A percentile compares a stretch with the other conserved stretches of the same genome.
These are phyloP conservation scores for Rehmannia glutinosa DNA, from an alignment of 257 asterid species.

Conservation along the genomic window DNA sequence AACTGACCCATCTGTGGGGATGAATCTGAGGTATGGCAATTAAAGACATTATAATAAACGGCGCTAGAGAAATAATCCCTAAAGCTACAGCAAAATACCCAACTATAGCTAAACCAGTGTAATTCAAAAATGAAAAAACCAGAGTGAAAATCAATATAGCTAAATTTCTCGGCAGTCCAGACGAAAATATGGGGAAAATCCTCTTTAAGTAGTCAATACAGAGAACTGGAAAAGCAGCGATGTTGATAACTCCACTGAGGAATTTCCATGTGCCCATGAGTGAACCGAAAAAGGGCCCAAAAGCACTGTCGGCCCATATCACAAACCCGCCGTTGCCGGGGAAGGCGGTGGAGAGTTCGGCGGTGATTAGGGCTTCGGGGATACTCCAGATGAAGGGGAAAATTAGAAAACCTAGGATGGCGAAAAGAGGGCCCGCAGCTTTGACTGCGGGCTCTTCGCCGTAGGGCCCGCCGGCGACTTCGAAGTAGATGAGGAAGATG, in stretches of 20 bases:
- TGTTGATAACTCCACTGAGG: slow-evolving; percentile 70
- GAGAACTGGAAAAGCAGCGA: slow-evolving; percentile 71
- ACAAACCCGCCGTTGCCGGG: slow-evolving; percentile 91
- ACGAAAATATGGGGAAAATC: slow-evolving; percentile 49
- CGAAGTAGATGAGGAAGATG: slow-evolving; percentile 78
- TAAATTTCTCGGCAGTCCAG: slow-evolving; percentile 36
- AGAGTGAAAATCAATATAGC: slow-evolving; percentile 48
- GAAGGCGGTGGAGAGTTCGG: slow-evolving; percentile 73
- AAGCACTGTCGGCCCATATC: slow-evolving; percentile 78
- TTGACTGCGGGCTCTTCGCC: slow-evolving; percentile 88
- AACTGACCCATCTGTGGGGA: slow-evolving; percentile 54
- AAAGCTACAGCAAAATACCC: slow-evolving; percentile 57
- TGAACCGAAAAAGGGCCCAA: slow-evolving; percentile 80
- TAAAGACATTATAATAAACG: slow-evolving; percentile 51
- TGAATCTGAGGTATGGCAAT: slow-evolving; percentile 65
- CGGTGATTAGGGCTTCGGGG: slow-evolving; percentile 83
- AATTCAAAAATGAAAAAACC: slow-evolving; percentile 39
- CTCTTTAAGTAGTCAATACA: slow-evolving; percentile 52
- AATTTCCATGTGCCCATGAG: slow-evolving; percentile 78
- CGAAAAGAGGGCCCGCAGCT: slow-evolving; percentile 80
- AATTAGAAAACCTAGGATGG: slow-evolving; percentile 67
- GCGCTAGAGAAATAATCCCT: slow-evolving; percentile 59
- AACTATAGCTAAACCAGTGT: slow-evolving; percentile 59
- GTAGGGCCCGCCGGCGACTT: slow-evolving; percentile 88
- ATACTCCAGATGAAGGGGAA: slow-evolving; percentile 84